Conservation (phyloP, 176 grass and related monocot species). For the Alloteropsis semialata region DNA sequence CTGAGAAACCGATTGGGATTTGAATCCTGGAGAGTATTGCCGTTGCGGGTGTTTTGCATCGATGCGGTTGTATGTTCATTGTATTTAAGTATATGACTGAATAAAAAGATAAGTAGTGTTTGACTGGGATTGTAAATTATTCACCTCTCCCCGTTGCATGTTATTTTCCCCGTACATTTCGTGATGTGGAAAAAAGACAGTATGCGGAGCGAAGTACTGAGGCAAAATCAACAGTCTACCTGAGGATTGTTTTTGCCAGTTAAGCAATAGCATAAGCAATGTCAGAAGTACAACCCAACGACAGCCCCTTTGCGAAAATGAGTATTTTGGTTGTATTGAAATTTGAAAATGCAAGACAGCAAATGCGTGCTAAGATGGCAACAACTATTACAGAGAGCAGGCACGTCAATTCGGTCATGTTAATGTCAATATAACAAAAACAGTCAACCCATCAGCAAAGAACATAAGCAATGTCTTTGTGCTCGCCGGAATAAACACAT, state of each 20-base stretch:
- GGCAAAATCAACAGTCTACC: neutral
- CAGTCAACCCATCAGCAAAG: neutral
- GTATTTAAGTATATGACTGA: conserved; percentile 43
- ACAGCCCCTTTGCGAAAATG: neutral
- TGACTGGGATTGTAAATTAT: conserved; percentile 42
- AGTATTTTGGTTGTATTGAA: neutral
- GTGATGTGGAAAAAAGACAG: neutral
- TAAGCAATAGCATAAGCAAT: neutral
- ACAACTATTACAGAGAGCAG: neutral
- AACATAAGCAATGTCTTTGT: neutral
- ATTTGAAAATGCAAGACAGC: too few species aligned
- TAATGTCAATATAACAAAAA: conserved; percentile 7
- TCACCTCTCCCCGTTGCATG: neutral
- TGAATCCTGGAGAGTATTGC: conserved; percentile 36
- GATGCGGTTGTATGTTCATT: conserved; percentile 38
- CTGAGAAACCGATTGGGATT: conserved; percentile 32
- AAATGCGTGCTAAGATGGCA: too few species aligned
- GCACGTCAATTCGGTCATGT: neutral
- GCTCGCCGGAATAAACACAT: conserved; percentile 23
- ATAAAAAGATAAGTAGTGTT: conserved; percentile 24
- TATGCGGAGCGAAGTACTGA: too few species aligned
- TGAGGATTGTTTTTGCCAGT: too few species aligned
- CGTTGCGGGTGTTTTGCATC: neutral
- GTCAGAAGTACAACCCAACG: neutral
- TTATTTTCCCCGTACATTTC: neutral